Evolutionary conservation across 495 filamentous ascomycete species (phyloP).

Genomic region (Cercophora scortea): DNA sequence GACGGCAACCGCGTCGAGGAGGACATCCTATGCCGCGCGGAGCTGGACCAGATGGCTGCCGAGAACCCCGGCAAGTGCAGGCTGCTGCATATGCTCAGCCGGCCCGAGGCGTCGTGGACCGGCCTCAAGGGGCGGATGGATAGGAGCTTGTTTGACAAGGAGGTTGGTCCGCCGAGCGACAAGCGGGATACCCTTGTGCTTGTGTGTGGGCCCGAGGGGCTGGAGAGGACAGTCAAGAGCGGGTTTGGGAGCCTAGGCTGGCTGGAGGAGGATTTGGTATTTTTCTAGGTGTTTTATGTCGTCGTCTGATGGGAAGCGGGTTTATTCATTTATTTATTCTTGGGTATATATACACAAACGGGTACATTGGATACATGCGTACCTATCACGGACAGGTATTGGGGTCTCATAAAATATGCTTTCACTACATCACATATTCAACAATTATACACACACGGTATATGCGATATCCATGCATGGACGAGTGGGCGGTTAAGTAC

Average conservation of each 20-base stretch:
- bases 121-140: constrained; percentile 66
- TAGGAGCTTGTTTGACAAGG: constrained; percentile 51
- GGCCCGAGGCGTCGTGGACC: constrained; percentile 55
- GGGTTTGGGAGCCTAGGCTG: constrained; percentile 65
- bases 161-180: constrained; percentile 36
- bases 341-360: too few relatives aligned
- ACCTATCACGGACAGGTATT: too few relatives aligned
- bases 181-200: constrained; percentile 57
- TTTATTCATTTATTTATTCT: too few relatives aligned
- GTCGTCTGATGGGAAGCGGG: too few relatives aligned
- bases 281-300: constrained; percentile 58
- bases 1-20: constrained; percentile 73
- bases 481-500: too few relatives aligned
- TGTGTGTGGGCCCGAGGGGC: constrained; percentile 72
- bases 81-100: constrained; percentile 67
- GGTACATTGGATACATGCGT: too few relatives aligned
- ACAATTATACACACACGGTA: too few relatives aligned
- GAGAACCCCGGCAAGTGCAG: constrained; percentile 48
- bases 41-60: constrained; percentile 55
- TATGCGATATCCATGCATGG: too few relatives aligned
- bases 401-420: too few relatives aligned
- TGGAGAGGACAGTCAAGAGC: constrained; percentile 63
- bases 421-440: too few relatives aligned
- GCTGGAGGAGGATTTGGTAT: constrained; percentile 70
- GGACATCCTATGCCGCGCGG: constrained; percentile 77